Evolutionary conservation across 164 flowering plant species (phyloP).

Genomic region (Tinospora cordifolia): DNA sequence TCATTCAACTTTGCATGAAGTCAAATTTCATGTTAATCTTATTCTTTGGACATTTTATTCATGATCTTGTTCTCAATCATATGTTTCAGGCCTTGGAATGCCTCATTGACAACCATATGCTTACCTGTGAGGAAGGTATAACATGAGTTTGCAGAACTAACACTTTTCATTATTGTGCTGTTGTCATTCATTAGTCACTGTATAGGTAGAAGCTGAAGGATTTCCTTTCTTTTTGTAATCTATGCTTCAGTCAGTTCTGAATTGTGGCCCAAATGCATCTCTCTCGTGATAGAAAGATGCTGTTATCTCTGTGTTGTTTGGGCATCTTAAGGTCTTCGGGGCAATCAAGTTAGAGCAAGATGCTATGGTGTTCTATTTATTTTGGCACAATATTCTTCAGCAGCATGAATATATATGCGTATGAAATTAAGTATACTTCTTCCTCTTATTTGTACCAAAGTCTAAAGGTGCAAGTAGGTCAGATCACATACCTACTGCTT

Average conservation of each 20-base stretch:
- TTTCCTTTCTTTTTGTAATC: background rate
- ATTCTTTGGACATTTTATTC: background rate
- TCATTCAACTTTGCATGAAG: background rate
- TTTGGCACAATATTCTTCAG: background rate
- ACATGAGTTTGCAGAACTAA: background rate
- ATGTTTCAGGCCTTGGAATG: slow-evolving; percentile 87
- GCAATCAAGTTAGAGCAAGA: background rate
- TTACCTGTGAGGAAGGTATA: slow-evolving; percentile 84
- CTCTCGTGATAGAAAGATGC: background rate
- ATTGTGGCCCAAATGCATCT: background rate
- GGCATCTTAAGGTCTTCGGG: background rate
- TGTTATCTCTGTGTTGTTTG: background rate
- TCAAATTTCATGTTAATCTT: background rate
- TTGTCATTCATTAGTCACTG: slow-evolving; percentile 1
- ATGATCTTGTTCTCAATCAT: background rate
- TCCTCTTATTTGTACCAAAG: background rate
- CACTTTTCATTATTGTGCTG: background rate
- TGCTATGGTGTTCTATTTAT: background rate
- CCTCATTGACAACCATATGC: slow-evolving; percentile 90
- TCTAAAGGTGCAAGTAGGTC: background rate
- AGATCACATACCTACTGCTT: background rate
- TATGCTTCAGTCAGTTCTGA: background rate
- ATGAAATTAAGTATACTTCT: background rate
- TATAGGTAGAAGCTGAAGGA: background rate
- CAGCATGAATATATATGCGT: background rate